These are phyloP conservation scores for Colletotrichum magnum DNA, from an alignment of 2,329 filamentous ascomycete species.

Conservation along the genomic window DNA sequence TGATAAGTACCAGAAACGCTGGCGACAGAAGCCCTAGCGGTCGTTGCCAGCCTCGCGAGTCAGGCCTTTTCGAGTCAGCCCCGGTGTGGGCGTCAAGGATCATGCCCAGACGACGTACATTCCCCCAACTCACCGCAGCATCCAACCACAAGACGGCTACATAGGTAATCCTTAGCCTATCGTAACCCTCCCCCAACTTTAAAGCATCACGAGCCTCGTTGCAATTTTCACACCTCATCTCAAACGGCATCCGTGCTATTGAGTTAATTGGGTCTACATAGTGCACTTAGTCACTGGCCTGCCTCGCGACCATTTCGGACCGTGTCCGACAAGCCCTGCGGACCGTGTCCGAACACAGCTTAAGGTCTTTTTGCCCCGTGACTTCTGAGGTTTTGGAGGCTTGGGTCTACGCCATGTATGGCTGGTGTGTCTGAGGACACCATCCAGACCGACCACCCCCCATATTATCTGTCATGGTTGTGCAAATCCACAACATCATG, in stretches of 20 bases:
- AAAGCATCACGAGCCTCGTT: constrained; percentile 39
- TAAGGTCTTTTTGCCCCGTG: constrained; percentile 7
- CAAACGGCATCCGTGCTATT: constrained; percentile 38
- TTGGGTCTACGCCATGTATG: constrained; percentile 7
- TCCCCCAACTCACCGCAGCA: constrained; percentile 27
- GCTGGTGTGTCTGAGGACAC: constrained; percentile 24
- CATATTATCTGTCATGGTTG: constrained; percentile 11
- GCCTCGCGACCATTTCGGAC: constrained; percentile 5
- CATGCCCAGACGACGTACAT: constrained; percentile 19
- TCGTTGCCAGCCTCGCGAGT: constrained; percentile 36
- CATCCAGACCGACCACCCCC: not conserved
- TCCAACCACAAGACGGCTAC: constrained; percentile 35
- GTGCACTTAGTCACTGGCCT: constrained; percentile 27
- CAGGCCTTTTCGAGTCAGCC: constrained; percentile 37
- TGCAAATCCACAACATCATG: constrained; percentile 17
- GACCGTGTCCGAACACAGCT: constrained; percentile 30
- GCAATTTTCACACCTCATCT: constrained; percentile 39
- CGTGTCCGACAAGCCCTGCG: constrained; percentile 14
- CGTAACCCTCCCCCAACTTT: constrained; percentile 34
- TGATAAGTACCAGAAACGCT: not conserved
- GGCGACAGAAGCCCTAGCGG: constrained; percentile 6
- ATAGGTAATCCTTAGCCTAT: constrained; percentile 38
- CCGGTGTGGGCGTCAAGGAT: constrained; percentile 36
- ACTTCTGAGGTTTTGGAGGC: constrained; percentile 1
- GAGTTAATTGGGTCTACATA: constrained; percentile 18